Percentiles rank a stretch among this genome's conserved stretches.
Conservation (phyloP, 768 basidiomycete species). For the Auricularia cornea region DNA sequence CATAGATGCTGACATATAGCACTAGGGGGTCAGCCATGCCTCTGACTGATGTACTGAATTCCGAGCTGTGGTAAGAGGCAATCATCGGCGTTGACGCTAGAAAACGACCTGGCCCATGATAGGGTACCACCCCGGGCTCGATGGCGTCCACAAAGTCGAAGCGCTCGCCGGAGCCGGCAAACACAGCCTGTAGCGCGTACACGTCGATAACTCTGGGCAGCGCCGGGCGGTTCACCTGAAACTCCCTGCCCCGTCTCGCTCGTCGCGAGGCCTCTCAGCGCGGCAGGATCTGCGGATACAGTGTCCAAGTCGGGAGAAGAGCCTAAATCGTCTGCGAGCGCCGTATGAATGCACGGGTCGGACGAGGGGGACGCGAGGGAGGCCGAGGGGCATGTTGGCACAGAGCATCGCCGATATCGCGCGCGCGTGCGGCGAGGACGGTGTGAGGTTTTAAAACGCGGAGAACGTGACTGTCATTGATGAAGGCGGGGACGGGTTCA, state of each 20-base stretch:
- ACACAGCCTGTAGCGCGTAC: not conserved
- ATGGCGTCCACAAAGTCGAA: not conserved
- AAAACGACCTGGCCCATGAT: no score
- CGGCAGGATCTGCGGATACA: not conserved
- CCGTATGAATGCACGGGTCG: not conserved
- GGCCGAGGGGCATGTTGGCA: not conserved
- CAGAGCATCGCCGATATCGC: not conserved
- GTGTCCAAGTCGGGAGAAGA: not conserved
- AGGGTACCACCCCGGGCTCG: not conserved
- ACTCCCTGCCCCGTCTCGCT: not conserved
- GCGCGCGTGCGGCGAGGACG: not conserved
- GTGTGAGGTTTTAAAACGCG: not conserved
- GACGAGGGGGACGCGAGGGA: not conserved
- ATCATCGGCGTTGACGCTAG: no score
- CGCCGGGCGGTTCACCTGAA: not conserved
- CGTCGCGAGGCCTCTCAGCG: not conserved
- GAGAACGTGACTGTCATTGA: not conserved
- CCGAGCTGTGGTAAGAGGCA: no score
- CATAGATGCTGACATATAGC: no score
- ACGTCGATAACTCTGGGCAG: not conserved
- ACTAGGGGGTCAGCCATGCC: no score
- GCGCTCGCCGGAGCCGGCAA: not conserved
- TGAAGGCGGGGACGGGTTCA: not conserved
- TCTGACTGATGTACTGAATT: no score
- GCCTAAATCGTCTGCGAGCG: not conserved